Conservation (phyloP, 2,329 filamentous ascomycete genomes). For the Sclerotinia nivalis region DNA sequence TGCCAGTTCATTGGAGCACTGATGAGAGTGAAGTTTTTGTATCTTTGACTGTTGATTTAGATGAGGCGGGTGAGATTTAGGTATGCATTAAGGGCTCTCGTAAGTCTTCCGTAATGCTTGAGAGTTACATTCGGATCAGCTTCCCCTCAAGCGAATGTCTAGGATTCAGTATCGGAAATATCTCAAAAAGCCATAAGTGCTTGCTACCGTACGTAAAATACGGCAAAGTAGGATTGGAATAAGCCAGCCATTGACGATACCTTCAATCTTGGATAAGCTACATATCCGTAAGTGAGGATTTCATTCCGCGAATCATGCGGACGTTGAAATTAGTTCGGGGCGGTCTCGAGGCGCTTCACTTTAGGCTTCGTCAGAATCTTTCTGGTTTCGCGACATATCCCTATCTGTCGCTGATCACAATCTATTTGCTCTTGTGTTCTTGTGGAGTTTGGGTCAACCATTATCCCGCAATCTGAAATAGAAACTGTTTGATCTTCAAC, state of each 20-base stretch:
- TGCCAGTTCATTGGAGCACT: slow-evolving; percentile 4
- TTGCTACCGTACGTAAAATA: slow-evolving; percentile 1
- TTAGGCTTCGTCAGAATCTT: slow-evolving; percentile 5
- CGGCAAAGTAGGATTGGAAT: not conserved
- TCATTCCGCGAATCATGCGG: slow-evolving; percentile 1
- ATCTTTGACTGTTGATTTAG: not conserved
- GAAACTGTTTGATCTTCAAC: slow-evolving; percentile 20
- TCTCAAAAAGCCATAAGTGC: not conserved
- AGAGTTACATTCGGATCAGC: slow-evolving; percentile 20
- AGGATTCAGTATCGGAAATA: slow-evolving; percentile 1
- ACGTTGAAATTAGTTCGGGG: slow-evolving; percentile 5
- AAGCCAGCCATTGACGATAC: slow-evolving; percentile 18
- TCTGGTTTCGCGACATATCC: slow-evolving; percentile 9
- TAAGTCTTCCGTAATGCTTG: slow-evolving; percentile 9
- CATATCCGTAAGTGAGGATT: not conserved
- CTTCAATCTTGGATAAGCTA: slow-evolving; percentile 8
- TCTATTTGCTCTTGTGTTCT: slow-evolving; percentile 11
- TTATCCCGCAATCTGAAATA: slow-evolving; percentile 17
- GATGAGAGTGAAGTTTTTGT: not conserved
- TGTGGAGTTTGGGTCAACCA: slow-evolving; percentile 13
- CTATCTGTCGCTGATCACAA: slow-evolving; percentile 14
- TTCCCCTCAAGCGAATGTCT: slow-evolving; percentile 17
- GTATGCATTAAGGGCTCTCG: slow-evolving; percentile 17
- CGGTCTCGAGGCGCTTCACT: not conserved
- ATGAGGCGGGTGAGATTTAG: slow-evolving; percentile 5